These are phyloP conservation scores for Ichthyophonus hoferi DNA, from an alignment of 208 protist genomes.

Conservation along the genomic window DNA sequence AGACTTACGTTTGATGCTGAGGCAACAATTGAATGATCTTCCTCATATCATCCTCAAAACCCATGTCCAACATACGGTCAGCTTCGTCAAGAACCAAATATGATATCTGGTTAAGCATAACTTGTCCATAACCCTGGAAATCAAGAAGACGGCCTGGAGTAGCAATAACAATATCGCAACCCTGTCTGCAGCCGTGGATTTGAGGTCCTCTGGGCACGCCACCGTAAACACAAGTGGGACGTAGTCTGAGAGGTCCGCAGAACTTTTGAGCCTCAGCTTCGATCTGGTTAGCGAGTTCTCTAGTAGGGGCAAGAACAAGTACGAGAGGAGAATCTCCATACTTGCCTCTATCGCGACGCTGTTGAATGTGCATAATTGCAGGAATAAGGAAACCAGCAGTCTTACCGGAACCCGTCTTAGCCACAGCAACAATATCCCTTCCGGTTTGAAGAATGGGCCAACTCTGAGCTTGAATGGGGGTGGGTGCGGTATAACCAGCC, in stretches of 20 bases:
- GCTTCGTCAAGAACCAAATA: constrained; percentile 59
- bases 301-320: constrained; percentile 62
- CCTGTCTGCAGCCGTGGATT: constrained; percentile 48
- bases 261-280: constrained; percentile 29
- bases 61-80: constrained; percentile 58
- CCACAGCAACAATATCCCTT: constrained; percentile 82
- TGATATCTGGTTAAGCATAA: constrained; percentile 12
- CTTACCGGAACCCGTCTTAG: constrained; percentile 93
- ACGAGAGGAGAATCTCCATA: constrained; percentile 13
- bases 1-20: background rate
- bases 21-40: constrained; percentile 39
- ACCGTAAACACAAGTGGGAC: constrained; percentile 66
- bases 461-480: constrained; percentile 29
- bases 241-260: background rate
- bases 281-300: constrained; percentile 71
- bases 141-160: constrained; percentile 32
- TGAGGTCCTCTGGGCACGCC: constrained; percentile 64
- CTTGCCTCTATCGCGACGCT: background rate
- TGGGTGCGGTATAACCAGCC: background rate
- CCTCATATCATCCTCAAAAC: constrained; percentile 48
- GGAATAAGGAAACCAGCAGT: constrained; percentile 95
- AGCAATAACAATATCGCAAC: constrained; percentile 33
- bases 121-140: background rate
- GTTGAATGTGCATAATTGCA: constrained; percentile 7
- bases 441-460: constrained; percentile 54